phyloP scores from a whole-genome alignment of 148 eudicot species.

The Agrostemma githago region DNA sequence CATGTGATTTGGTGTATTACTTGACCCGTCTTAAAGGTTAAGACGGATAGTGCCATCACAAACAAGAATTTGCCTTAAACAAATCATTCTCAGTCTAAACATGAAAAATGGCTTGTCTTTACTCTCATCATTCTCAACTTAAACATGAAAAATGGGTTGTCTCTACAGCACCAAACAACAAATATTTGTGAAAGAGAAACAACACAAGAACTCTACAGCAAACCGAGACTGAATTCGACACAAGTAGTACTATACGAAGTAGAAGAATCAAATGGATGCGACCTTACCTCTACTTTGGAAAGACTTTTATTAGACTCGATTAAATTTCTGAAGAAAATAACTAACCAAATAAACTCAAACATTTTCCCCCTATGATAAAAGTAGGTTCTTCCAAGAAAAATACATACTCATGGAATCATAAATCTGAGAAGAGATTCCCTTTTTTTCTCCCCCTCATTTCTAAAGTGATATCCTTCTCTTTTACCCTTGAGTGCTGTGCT shows the following conservation, averaged over 20 bases:
- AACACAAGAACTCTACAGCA: neutral
- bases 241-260: neutral
- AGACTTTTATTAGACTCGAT: neutral
- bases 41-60: too few relatives aligned
- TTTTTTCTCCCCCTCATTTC: constrained; percentile 14
- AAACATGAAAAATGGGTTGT: too few relatives aligned
- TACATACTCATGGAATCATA: constrained; percentile 12
- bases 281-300: constrained; percentile 2
- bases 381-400: constrained; percentile 9
- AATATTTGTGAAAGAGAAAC: neutral
- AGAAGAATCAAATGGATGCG: neutral
- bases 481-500: constrained; percentile 10
- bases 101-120: too few relatives aligned
- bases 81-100: neutral
- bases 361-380: constrained; percentile 20
- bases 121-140: too few relatives aligned
- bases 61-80: too few relatives aligned
- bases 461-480: constrained; percentile 23
- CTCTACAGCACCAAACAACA: too few relatives aligned
- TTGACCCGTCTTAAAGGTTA: too few relatives aligned
- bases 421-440: constrained; percentile 20
- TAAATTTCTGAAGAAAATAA: neutral
- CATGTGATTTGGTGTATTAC: too few relatives aligned
- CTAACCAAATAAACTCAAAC: neutral
- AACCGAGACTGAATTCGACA: neutral